phyloP scores from a whole-genome alignment of 805 yeast genomes.

The Candida tammaniensis region DNA sequence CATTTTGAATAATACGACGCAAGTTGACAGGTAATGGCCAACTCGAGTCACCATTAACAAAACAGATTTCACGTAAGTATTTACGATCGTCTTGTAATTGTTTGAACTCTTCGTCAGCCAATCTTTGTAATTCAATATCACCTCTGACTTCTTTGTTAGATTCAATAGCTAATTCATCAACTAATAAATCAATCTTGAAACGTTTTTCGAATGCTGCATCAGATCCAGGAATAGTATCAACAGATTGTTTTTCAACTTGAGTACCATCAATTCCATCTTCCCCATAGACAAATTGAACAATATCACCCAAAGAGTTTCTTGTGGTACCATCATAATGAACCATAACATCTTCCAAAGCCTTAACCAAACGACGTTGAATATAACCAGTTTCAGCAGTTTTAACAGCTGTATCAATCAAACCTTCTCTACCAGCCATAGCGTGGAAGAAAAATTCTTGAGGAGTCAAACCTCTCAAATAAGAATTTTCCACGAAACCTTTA shows the following conservation, averaged over 20 bases:
- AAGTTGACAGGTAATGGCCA: conserved; percentile 98
- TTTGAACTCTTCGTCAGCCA: conserved; percentile 79
- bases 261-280: conserved; percentile 99
- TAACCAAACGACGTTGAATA: conserved; percentile 95
- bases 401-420: conserved; percentile 98
- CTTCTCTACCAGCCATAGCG: conserved; percentile 99
- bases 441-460: conserved; percentile 99
- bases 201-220: conserved; percentile 77
- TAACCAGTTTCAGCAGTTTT: conserved; percentile 99
- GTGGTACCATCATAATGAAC: conserved; percentile 98
- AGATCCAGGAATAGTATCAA: conserved; percentile 94
- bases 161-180: conserved; percentile 63
- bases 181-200: conserved; percentile 84
- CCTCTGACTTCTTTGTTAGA: conserved; percentile 90
- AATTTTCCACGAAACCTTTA: conserved; percentile 96
- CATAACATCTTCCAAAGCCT: conserved; percentile 96
- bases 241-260: conserved; percentile 92
- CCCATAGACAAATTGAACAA: conserved; percentile 95
- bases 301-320: conserved; percentile 94
- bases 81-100: conserved; percentile 77
- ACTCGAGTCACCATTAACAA: conserved; percentile 89
- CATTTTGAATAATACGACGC: conserved; percentile 94
- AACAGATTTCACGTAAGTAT: conserved; percentile 74
- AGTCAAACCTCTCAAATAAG: conserved; percentile 93
- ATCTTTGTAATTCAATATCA: conserved; percentile 75